phyloP scores from a whole-genome alignment of 805 yeast genomes.

The Metschnikowia rubicola region DNA sequence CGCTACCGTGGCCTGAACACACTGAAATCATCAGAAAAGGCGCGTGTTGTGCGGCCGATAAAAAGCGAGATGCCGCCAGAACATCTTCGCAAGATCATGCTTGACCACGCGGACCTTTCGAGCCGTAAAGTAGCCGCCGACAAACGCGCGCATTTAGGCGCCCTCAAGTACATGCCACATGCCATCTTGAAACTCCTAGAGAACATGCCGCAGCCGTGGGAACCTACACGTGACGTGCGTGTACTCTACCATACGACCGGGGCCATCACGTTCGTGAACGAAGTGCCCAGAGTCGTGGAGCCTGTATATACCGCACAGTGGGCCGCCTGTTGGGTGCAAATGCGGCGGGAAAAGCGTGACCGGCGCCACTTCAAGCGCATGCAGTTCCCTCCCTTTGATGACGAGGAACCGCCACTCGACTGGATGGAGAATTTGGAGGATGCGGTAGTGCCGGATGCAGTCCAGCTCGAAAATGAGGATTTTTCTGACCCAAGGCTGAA shows the following conservation, averaged over 20 bases:
- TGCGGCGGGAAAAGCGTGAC: constrained; percentile 93
- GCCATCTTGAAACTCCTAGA: constrained; percentile 85
- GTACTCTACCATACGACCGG: constrained; percentile 90
- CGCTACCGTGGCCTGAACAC: constrained; percentile 36
- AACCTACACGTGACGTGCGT: constrained; percentile 73
- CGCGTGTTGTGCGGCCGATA: constrained; percentile 52
- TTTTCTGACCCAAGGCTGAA: constrained; percentile 40
- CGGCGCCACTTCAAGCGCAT: constrained; percentile 85
- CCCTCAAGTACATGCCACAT: constrained; percentile 93
- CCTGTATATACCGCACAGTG: constrained; percentile 93
- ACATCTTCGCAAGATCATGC: constrained; percentile 79
- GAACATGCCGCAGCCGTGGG: constrained; percentile 99
- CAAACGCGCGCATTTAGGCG: constrained; percentile 83
- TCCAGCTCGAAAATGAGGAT: constrained; percentile 59
- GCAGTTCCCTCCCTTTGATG: constrained; percentile 95
- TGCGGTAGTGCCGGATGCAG: constrained; percentile 67
- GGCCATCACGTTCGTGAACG: constrained; percentile 93
- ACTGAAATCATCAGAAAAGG: constrained; percentile 22
- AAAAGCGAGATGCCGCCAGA: constrained; percentile 91
- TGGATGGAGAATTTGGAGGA: constrained; percentile 79
- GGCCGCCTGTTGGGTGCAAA: constrained; percentile 89
- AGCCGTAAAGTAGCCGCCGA: constrained; percentile 76
- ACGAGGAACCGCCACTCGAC: constrained; percentile 89
- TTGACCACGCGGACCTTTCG: constrained; percentile 81
- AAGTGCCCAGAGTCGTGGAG: constrained; percentile 85